Conservation (phyloP, 1,284 basidiomycete species). For the Ustilago esculenta region DNA sequence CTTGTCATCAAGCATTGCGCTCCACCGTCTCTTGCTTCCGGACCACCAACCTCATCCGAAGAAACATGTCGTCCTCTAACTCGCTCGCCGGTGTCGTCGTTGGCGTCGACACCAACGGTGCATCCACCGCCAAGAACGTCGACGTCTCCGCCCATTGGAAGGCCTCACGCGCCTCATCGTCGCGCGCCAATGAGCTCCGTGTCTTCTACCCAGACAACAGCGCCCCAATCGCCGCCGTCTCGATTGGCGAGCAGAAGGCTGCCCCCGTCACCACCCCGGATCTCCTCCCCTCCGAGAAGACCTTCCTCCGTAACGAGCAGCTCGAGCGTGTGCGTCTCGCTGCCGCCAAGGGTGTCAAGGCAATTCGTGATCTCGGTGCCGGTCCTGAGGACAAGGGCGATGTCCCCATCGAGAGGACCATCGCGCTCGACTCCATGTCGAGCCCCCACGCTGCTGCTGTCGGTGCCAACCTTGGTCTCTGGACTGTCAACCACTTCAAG, state of each 20-base stretch:
- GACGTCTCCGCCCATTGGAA: conserved; percentile 60
- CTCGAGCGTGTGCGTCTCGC: conserved; percentile 60
- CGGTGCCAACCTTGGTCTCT: conserved; percentile 61
- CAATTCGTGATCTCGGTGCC: conserved; percentile 57
- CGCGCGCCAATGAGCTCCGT: conserved; percentile 58
- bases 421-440: conserved; percentile 57
- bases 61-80: conserved; percentile 38
- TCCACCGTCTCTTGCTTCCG: conserved; percentile 11
- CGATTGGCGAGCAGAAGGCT: conserved; percentile 56
- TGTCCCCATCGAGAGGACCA: conserved; percentile 36
- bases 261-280: conserved; percentile 62
- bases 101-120: conserved; percentile 46
- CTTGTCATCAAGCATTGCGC: conserved; percentile 38
- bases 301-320: conserved; percentile 62
- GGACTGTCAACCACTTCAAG: conserved; percentile 65
- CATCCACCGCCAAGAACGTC: conserved; percentile 50
- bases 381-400: conserved; percentile 45
- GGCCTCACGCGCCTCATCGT: conserved; percentile 54
- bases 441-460: conserved; percentile 62
- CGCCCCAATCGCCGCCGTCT: conserved; percentile 56
- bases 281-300: conserved; percentile 46
- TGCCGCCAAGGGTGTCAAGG: conserved; percentile 63
- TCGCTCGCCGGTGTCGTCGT: conserved; percentile 51
- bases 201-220: conserved; percentile 57
- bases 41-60: conserved; percentile 8